These are phyloP conservation scores for Gyrodon lividus DNA, from an alignment of 768 basidiomycete genomes.

Conservation along the genomic window DNA sequence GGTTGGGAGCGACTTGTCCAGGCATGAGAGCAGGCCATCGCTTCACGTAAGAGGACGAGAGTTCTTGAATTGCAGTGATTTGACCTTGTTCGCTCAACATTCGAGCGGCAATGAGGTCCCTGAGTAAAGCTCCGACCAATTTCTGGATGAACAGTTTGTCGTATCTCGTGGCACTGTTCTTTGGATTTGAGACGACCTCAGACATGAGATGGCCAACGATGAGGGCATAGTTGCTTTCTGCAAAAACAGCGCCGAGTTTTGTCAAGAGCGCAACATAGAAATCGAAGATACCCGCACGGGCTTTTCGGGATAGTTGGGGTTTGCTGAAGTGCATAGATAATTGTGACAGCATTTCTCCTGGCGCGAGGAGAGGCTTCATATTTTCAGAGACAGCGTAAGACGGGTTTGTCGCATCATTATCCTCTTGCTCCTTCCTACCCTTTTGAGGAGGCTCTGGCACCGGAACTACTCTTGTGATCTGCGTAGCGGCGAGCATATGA, in stretches of 20 bases:
- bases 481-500: constrained; percentile 80
- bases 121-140: constrained; percentile 71
- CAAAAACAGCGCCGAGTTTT: constrained; percentile 71
- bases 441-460: constrained; percentile 52
- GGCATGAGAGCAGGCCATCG: constrained; percentile 94
- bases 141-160: constrained; percentile 73
- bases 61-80: constrained; percentile 85
- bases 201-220: constrained; percentile 76
- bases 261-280: constrained; percentile 79
- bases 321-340: constrained; percentile 84
- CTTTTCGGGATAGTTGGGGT: constrained; percentile 60
- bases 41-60: constrained; percentile 78
- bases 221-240: constrained; percentile 79
- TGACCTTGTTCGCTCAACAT: constrained; percentile 94
- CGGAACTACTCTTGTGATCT: constrained; percentile 57
- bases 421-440: constrained; percentile 59
- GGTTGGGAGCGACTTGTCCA: constrained; percentile 67
- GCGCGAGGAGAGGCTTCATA: constrained; percentile 67
- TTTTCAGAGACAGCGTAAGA: constrained; percentile 48
- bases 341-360: constrained; percentile 77
- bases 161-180: constrained; percentile 58
- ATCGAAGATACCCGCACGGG: constrained; percentile 84
- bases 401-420: constrained; percentile 53
- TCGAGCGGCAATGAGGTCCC: constrained; percentile 84
- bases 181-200: constrained; percentile 67